Percentiles rank a stretch among this genome's conserved stretches.
Conservation (phyloP, 2,329 filamentous ascomycete species). For the Camillea tinctor region DNA sequence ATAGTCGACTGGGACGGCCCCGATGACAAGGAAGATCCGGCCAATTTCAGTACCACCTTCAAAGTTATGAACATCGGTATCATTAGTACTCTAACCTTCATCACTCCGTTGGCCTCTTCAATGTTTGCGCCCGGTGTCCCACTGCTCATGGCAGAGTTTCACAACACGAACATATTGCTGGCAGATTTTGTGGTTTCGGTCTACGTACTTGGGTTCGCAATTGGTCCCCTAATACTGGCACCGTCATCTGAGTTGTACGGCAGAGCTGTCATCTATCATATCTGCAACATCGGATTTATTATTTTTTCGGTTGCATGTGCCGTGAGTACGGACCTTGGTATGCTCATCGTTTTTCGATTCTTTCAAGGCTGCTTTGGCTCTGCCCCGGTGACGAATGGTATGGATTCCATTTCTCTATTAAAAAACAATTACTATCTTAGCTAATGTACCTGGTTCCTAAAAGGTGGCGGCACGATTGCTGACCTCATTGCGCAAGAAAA, state of each 20-base stretch:
- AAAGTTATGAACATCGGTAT: too few species aligned
- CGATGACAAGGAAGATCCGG: too few species aligned
- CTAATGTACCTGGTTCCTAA: too few species aligned
- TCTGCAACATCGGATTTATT: constrained; percentile 41
- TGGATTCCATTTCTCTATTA: too few species aligned
- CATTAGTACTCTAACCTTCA: too few species aligned
- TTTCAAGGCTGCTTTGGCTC: constrained; percentile 44
- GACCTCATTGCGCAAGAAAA: constrained; percentile 48
- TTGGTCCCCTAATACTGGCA: constrained; percentile 46
- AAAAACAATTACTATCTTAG: too few species aligned
- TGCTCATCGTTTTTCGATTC: constrained; percentile 47
- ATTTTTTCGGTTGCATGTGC: constrained; percentile 40
- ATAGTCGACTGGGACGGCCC: too few species aligned
- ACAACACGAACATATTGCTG: constrained; percentile 42
- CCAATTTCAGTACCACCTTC: too few species aligned
- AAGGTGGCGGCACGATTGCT: constrained; percentile 49
- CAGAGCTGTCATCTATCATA: constrained; percentile 39
- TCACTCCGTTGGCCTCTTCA: constrained; percentile 27
- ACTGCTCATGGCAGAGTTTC: constrained; percentile 54
- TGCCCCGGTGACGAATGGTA: constrained; percentile 46
- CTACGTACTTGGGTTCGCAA: constrained; percentile 52
- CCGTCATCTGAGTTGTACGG: constrained; percentile 47
- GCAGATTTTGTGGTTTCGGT: constrained; percentile 57
- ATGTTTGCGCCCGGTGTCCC: constrained; percentile 60
- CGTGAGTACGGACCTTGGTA: constrained; percentile 31